These are phyloP conservation scores for Globisporangium solare DNA, from an alignment of 352 stramenopile genomes.

Conservation along the genomic window DNA sequence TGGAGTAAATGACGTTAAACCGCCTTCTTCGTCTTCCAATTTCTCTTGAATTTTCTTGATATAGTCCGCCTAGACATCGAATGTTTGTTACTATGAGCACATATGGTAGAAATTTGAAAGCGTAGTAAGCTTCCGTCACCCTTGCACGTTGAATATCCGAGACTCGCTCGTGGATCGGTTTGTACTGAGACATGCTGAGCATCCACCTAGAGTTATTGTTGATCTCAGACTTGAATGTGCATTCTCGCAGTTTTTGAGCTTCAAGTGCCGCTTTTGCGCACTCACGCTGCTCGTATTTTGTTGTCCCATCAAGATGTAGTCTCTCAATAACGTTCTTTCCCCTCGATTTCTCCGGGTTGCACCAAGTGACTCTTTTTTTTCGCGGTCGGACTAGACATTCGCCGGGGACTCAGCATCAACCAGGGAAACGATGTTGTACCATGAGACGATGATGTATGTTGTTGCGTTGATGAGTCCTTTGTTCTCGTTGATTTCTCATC, in stretches of 20 bases:
- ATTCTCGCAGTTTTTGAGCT: conserved; percentile 39
- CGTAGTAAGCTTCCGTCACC: conserved; percentile 21
- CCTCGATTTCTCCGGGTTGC: conserved; percentile 6
- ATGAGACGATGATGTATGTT: neutral
- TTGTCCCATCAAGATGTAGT: conserved; percentile 55
- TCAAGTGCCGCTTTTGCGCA: conserved; percentile 45
- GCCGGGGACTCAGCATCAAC: conserved; percentile 53
- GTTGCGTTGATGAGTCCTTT: neutral
- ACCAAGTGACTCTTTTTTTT: conserved; percentile 7
- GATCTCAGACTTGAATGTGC: conserved; percentile 67
- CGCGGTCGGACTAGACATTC: conserved; percentile 13
- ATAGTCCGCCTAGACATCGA: conserved; percentile 29
- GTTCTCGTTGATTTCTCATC: neutral
- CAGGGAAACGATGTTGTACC: conserved; percentile 36
- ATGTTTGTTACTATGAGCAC: conserved; percentile 1
- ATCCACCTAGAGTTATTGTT: conserved; percentile 43
- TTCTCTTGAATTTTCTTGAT: conserved; percentile 47
- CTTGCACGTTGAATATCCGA: conserved; percentile 61
- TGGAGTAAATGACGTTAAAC: conserved; percentile 36
- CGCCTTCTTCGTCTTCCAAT: conserved; percentile 30
- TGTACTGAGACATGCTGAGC: conserved; percentile 38
- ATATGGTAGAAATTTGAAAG: neutral
- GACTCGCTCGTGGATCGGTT: conserved; percentile 64
- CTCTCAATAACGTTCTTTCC: conserved; percentile 42
- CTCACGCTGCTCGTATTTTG: conserved; percentile 53